These are phyloP conservation scores for Durotheca rogersii DNA, from an alignment of 495 filamentous ascomycete genomes.

Conservation along the genomic window DNA sequence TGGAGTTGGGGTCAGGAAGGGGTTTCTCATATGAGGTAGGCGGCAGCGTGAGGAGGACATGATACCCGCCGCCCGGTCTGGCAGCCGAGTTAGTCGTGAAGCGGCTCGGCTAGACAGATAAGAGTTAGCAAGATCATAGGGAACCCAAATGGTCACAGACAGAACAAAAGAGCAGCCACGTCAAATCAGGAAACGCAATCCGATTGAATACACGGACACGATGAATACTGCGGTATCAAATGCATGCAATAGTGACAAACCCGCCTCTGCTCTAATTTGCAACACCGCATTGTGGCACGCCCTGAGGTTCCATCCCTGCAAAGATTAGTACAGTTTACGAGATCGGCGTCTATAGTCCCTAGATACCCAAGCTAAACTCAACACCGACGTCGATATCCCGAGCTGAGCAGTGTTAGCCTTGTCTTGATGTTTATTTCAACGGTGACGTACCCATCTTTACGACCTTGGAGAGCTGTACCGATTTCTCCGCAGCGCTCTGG, in stretches of 20 bases:
- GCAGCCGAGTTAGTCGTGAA: too few species aligned
- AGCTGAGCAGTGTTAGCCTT: slow-evolving; percentile 50
- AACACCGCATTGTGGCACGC: slow-evolving; percentile 26
- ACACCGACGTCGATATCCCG: slow-evolving; percentile 98
- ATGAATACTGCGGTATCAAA: slow-evolving; percentile 19
- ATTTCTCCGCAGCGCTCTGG: slow-evolving; percentile 95
- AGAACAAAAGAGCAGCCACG: too few species aligned
- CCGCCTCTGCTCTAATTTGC: slow-evolving; percentile 31
- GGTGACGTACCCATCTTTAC: slow-evolving; percentile 84
- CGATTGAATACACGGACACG: neutral
- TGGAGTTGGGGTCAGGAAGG: too few species aligned
- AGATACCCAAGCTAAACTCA: slow-evolving; percentile 96
- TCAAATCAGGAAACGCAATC: slow-evolving; percentile 9
- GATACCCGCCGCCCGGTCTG: too few species aligned
- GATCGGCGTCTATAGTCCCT: slow-evolving; percentile 44
- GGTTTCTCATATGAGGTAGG: too few species aligned
- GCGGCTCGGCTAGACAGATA: too few species aligned
- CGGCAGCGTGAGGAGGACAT: too few species aligned
- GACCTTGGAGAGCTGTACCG: slow-evolving; percentile 97
- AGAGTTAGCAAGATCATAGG: too few species aligned
- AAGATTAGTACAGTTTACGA: slow-evolving; percentile 40
- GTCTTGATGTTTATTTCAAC: slow-evolving; percentile 8
- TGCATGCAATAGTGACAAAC: slow-evolving; percentile 35
- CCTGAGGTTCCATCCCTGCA: slow-evolving; percentile 22
- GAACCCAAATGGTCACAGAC: too few species aligned